Conservation (phyloP, 2,329 filamentous ascomycete genomes). For the Penicillium janthinellum region DNA sequence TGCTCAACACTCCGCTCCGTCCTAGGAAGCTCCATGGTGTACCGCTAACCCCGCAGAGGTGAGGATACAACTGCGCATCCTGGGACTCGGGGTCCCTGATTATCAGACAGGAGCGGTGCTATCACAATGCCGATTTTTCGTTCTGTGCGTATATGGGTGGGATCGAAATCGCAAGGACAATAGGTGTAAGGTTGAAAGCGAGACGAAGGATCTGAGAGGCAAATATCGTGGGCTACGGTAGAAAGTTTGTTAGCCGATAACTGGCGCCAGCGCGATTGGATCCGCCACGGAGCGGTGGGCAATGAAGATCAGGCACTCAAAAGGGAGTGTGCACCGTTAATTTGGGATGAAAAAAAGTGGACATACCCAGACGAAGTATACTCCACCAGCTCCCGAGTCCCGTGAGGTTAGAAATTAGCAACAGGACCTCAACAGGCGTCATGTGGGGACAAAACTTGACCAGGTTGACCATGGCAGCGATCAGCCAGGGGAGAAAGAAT, state of each 20-base stretch:
- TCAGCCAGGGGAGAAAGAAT: slow-evolving; percentile 9
- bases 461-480: not conserved
- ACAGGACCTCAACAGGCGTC: slow-evolving; percentile 10
- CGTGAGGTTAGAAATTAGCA: slow-evolving; percentile 6
- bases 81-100: slow-evolving; percentile 1
- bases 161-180: not conserved
- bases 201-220: not conserved
- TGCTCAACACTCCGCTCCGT: slow-evolving; percentile 22
- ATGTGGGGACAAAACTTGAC: slow-evolving; percentile 15
- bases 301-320: not conserved
- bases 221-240: not conserved
- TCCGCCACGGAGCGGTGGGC: slow-evolving; percentile 9
- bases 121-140: not conserved
- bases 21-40: slow-evolving; percentile 19
- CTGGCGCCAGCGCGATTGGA: not conserved
- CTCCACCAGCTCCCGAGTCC: slow-evolving; percentile 7
- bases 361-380: slow-evolving; percentile 2
- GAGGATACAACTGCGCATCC: slow-evolving; percentile 18
- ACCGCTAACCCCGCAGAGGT: slow-evolving; percentile 4
- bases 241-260: slow-evolving; percentile 3
- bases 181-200: not conserved
- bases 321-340: not conserved
- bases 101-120: not conserved
- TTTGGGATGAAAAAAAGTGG: slow-evolving; percentile 8
- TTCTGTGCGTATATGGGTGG: not conserved